Evolutionary conservation across 2,329 filamentous ascomycete species (phyloP), one percentile per base, ranked within the genome.

Genomic region (Hypoxylon sp.): DNA sequence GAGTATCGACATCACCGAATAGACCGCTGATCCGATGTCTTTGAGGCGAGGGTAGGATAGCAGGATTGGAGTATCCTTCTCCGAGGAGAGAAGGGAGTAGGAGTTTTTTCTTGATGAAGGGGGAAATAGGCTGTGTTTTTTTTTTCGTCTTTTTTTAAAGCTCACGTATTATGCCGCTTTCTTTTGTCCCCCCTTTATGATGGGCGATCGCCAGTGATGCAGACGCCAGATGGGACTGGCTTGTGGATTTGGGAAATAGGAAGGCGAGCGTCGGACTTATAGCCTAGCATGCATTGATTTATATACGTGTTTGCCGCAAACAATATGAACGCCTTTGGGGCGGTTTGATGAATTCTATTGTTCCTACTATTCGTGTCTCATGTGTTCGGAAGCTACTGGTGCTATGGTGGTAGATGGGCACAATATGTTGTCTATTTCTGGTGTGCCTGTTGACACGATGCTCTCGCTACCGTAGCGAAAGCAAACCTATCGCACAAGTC

Each of bases 1-100:
- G 79, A 85, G 85, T 68, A 80, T 89, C 68, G 84, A 84, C 75
- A 75, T 87, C 29, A 73, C 80, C 29, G 80, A 80, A 31, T 76
- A 76, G 22, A 47, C 13, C 14, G 35, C 17, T 5, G 31, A 5
- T 9, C 26, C 26, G n/a, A 19, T 44, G 17, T 56, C 44, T 56
- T 56, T 17, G 14, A 19, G 8, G 3, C 1, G 14, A 24, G 19
- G 39, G 22, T 22, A 22, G 44, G 53, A 56, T 44, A 44, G 39
- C 17, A 13, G 39, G 54, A 56, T 56, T 44, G 39, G 39, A 17
- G 19, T 44, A 44, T 44, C 39, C 1, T 26, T 8, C 39, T 44
- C 39, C 17, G n/a, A 19, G 1, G 39, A 11, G 35, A n/a, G 14
- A 39, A 22, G 39, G 17, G n/a, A 44, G 29, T 31, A 31, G 29